Conservation (phyloP, 495 filamentous ascomycete species). For the Penicillium dipodomyicola region DNA sequence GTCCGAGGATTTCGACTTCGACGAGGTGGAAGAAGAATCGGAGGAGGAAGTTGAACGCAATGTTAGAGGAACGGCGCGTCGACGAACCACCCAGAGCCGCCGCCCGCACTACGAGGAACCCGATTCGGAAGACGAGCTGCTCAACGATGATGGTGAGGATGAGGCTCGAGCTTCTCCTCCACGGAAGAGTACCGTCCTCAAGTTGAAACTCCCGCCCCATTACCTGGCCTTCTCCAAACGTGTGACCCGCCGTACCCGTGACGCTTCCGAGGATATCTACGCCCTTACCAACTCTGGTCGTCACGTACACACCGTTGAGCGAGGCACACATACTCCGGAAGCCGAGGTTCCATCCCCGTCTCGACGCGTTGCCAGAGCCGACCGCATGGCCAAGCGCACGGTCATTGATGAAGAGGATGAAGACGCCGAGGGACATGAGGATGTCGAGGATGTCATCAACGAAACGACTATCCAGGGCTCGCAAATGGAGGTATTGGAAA, state of each 20-base stretch:
- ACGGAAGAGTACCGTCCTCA: constrained; percentile 41
- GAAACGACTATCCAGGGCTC: constrained; percentile 36
- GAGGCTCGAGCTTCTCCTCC: constrained; percentile 24
- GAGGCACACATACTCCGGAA: constrained; percentile 68
- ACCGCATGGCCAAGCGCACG: constrained; percentile 49
- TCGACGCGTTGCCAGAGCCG: constrained; percentile 57
- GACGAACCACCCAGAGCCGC: constrained; percentile 56
- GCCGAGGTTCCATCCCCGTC: constrained; percentile 33
- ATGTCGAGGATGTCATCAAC: constrained; percentile 36
- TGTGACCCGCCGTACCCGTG: constrained; percentile 59
- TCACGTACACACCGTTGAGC: constrained; percentile 59
- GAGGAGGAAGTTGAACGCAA: constrained; percentile 66
- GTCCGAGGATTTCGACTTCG: constrained; percentile 51
- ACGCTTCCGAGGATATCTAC: constrained; percentile 57
- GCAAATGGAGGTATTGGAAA: constrained; percentile 42
- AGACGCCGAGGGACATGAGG: constrained; percentile 33
- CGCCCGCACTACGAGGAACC: constrained; percentile 42
- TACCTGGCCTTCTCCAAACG: constrained; percentile 36
- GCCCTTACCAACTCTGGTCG: constrained; percentile 74
- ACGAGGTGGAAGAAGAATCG: constrained; percentile 56
- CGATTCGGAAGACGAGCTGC: constrained; percentile 16
- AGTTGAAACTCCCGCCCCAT: constrained; percentile 43
- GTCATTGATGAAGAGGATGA: constrained; percentile 63
- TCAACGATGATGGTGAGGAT: constrained; percentile 44
- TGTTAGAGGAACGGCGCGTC: constrained; percentile 66